These are phyloP conservation scores for Mycena floridula DNA, from an alignment of 768 basidiomycete species.

Conservation along the genomic window DNA sequence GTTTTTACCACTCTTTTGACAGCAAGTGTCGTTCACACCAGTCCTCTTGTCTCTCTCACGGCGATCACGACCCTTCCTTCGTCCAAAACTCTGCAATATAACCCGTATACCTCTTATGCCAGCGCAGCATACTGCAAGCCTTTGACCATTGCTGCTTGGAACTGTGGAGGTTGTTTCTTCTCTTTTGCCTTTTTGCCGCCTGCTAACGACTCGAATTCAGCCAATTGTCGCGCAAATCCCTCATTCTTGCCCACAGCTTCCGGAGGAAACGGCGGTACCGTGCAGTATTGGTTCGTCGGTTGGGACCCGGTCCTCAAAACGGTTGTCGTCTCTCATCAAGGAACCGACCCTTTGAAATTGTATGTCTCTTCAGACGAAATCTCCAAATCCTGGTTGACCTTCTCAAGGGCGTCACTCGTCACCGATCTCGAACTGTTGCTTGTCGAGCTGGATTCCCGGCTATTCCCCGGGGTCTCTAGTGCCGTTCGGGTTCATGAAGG, in stretches of 20 bases:
- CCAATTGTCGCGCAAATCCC: slow-evolving; percentile 39
- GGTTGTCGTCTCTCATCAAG: slow-evolving; percentile 15
- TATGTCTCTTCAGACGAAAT: slow-evolving; percentile 1
- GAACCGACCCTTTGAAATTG: slow-evolving; percentile 20
- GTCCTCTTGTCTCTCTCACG: too few relatives aligned
- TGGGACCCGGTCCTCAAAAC: slow-evolving; percentile 11
- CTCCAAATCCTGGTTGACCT: neutral
- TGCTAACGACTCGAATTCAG: slow-evolving; percentile 15
- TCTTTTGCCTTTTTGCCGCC: neutral
- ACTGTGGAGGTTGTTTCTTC: slow-evolving; percentile 30
- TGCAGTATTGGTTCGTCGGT: slow-evolving; percentile 35
- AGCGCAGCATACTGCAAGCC: slow-evolving; percentile 32
- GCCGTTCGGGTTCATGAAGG: slow-evolving; percentile 37
- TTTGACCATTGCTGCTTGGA: slow-evolving; percentile 28
- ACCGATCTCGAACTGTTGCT: slow-evolving; percentile 32
- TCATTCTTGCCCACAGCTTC: slow-evolving; percentile 40
- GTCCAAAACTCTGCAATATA: too few relatives aligned
- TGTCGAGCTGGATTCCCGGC: slow-evolving; percentile 21
- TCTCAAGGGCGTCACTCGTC: slow-evolving; percentile 28
- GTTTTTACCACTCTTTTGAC: too few relatives aligned
- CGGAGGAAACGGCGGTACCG: slow-evolving; percentile 38
- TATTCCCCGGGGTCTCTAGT: slow-evolving; percentile 39
- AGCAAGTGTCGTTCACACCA: too few relatives aligned
- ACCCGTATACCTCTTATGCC: slow-evolving; percentile 31
- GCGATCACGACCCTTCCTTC: too few relatives aligned